A percentile compares a stretch with the other conserved stretches of the same genome.
These are phyloP conservation scores for Leishmania lainsoni DNA, from an alignment of 208 protist species.

Conservation along the genomic window DNA sequence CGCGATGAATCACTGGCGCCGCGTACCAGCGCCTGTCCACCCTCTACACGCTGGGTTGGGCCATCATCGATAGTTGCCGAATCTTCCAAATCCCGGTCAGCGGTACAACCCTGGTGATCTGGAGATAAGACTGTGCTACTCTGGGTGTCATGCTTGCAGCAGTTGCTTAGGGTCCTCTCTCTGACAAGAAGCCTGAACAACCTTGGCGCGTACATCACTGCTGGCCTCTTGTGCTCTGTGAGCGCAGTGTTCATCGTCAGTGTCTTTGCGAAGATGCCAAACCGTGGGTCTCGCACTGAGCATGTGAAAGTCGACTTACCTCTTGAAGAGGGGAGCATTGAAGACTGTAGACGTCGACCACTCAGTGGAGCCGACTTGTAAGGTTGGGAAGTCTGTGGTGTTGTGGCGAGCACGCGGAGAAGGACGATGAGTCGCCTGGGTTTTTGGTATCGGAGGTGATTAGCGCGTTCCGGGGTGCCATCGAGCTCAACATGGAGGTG, in stretches of 20 bases:
- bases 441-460: no score
- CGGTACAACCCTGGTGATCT: slow-evolving; percentile 42
- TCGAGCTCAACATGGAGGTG: no score
- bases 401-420: no score
- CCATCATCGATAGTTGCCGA: slow-evolving; percentile 2
- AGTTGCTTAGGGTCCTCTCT: slow-evolving; percentile 50
- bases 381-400: no score
- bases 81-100: no score
- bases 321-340: no score
- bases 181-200: slow-evolving; percentile 39
- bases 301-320: slow-evolving; percentile 14
- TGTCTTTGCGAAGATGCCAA: slow-evolving; percentile 55
- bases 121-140: slow-evolving; percentile 46
- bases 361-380: no score
- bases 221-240: slow-evolving; percentile 38
- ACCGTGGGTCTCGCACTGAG: slow-evolving; percentile 39
- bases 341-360: no score
- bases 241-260: slow-evolving; percentile 55
- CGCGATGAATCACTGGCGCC: slow-evolving; percentile 1
- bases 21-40: slow-evolving; percentile 60
- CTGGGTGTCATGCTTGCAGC: slow-evolving; percentile 43
- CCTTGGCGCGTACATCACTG: slow-evolving; percentile 52
- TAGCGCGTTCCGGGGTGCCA: no score
- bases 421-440: no score
- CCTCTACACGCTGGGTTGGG: slow-evolving; percentile 58